Base-by-base conservation (phyloP, 2,329 filamentous ascomycete species). In the Clonostachys chloroleuca region DNA sequence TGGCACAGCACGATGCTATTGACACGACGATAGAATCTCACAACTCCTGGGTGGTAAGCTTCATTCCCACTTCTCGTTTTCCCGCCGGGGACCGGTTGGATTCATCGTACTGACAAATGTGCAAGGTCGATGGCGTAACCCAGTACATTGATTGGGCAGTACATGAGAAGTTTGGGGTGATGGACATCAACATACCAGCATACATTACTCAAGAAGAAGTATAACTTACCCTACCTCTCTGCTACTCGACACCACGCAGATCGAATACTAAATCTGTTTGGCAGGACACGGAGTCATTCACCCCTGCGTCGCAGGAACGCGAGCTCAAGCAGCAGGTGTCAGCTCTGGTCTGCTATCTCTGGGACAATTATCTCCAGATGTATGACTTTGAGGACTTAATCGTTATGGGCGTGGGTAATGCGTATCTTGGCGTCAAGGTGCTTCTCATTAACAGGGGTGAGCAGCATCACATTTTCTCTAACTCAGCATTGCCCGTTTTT, bases 351-450 rank as follows among this genome's bases (percentile, higher is more conserved):
- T 83, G 80, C 50, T 97, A 96, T 59, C 73, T 99, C 13, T 99
- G 94, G 94, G 92, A 96, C 57, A 99, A 99, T 61, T 96, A 96
- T 60, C 83, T 99, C 17, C 89, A 96, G 72, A 75, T 88, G 34
- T 84, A 84, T 44, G 69, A 86, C 3, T 75, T 80, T 0, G 83
- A 85, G 6, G 82, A 92, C 45, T 81, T 97, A 14, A 88, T 95
- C 60, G 74, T 99, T 18, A 76, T 99, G 60, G 92, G 94, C 1
- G 83, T 95, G 2, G 94, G 94, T n/a, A 86, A 90, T 56, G 89
- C 94, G 2, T 95, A 94, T 59, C 74, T 87, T 4, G 91, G 89
- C 2, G 80, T 96, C 43, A 86, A 94, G 49, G 80, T 92, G 48
- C 79, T 97, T 6, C 74, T 97, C 6, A 85, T 86, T 10, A 86